Evolutionary conservation across 352 stramenopile species (phyloP).

Genomic region (Globisporangium orthogonon): DNA sequence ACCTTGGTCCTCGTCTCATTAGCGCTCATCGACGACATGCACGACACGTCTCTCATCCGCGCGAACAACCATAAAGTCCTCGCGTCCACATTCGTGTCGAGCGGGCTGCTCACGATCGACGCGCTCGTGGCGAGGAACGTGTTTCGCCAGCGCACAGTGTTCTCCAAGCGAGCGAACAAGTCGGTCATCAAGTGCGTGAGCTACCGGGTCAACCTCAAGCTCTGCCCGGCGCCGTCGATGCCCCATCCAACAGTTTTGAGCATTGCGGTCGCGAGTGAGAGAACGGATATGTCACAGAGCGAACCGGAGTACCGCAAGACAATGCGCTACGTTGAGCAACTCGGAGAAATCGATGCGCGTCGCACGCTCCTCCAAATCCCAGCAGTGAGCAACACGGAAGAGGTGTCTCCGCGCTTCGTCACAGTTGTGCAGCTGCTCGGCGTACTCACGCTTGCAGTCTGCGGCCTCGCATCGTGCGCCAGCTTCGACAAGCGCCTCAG

Average conservation of each 20-base stretch:
- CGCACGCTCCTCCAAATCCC: conserved; percentile 1
- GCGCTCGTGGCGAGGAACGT: conserved; percentile 9
- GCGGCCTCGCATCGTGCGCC: neutral
- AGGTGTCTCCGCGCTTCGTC: no score
- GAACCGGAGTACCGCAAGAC: conserved; percentile 2
- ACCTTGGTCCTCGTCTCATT: conserved; percentile 1
- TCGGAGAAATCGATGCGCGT: conserved; percentile 1
- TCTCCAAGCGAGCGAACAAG: neutral
- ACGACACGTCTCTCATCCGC: neutral
- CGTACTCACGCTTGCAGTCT: neutral
- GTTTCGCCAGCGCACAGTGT: conserved; percentile 1
- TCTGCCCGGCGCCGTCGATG: neutral
- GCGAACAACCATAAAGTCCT: neutral
- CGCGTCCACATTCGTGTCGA: conserved; percentile 3
- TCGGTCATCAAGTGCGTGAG: conserved; percentile 4
- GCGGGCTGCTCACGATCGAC: conserved; percentile 3
- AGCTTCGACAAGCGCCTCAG: neutral
- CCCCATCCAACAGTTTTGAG: neutral
- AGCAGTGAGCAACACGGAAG: no score
- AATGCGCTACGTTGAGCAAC: conserved; percentile 6
- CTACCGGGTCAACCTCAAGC: conserved; percentile 6
- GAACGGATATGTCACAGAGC: no score
- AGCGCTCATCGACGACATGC: neutral
- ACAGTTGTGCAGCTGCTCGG: neutral
- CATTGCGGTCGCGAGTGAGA: neutral